phyloP scores from a whole-genome alignment of 768 basidiomycete genomes.

The Agrocybe praecox region DNA sequence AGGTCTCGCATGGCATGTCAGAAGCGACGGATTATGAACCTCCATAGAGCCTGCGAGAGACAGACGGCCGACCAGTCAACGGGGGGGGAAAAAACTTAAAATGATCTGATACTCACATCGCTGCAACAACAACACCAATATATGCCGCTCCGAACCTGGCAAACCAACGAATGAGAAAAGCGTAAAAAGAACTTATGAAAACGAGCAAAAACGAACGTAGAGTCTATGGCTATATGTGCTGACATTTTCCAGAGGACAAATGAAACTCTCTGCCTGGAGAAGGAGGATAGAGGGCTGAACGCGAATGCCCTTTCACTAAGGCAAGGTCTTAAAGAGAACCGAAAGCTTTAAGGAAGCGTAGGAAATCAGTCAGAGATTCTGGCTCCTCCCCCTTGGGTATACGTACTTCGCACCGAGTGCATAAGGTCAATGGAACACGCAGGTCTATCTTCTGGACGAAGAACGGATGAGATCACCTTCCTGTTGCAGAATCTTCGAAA shows the following conservation, averaged over 20 bases:
- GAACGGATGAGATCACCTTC: conserved; percentile 22
- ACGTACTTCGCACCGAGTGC: conserved; percentile 21
- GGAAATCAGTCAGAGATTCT: conserved; percentile 25
- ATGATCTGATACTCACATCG: conserved; percentile 34
- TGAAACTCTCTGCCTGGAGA: conserved; percentile 4
- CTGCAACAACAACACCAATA: conserved; percentile 51
- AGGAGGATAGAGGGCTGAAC: conserved; percentile 14
- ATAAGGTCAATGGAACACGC: conserved; percentile 23
- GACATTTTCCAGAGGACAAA: conserved; percentile 6
- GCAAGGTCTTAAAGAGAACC: conserved; percentile 26
- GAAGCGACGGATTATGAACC: conserved; percentile 32
- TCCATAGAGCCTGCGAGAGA: conserved; percentile 47
- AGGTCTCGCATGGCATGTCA: background rate
- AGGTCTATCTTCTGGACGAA: conserved; percentile 23
- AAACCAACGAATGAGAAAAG: background rate
- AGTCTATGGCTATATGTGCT: conserved; percentile 18
- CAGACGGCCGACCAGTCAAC: background rate
- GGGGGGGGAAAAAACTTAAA: background rate
- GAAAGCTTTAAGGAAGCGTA: conserved; percentile 22
- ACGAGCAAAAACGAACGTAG: conserved; percentile 20
- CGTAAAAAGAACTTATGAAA: background rate
- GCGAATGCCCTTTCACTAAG: background rate
- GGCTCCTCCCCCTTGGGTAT: conserved; percentile 19
- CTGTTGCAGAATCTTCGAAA: conserved; percentile 23
- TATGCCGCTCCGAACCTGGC: conserved; percentile 52